Evolutionary conservation across 768 basidiomycete genomes (phyloP), one percentile per base, ranked within the genome.

Genomic region (Kwoniella dejecticola): DNA sequence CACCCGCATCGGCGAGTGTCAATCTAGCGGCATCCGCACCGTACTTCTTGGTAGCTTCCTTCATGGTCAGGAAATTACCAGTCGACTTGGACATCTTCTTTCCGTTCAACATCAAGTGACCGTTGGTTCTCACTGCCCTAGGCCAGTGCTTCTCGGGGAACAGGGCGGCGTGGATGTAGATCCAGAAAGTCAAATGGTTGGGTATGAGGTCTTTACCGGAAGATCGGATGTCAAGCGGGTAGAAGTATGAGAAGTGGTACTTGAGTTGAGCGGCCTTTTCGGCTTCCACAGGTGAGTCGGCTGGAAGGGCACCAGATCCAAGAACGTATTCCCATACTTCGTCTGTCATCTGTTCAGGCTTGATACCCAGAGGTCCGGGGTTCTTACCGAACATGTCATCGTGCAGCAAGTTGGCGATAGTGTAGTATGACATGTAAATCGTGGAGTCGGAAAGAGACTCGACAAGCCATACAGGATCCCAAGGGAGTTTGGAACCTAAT

Each of bases 81-180:
- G 89, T 93, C 78, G 89, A 90, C 84, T 98, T 99, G 40, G 87
- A 88, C 96, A 99, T 99, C 83, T 98, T 99, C 83, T 93, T 89
- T 19, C 95, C 94, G 79, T 99, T 98, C 78, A 99, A 79, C 88
- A 92, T 88, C 82, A 99, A 79, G 76, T 98, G 95, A 0, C 96
- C 96, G 74, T 99, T 99, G 46, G 90, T 88, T 24, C 96, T 89
- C 83, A 99, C 91, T 75, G 90, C 87, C 71, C 85, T 73, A 0
- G 96, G 95, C 90, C 90, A 92, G 74, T 90, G 85, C 69, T 87
- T 84, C 58, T 91, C 88, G 24, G 84, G 81, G 85, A 98, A 97
- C 42, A 98, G 79, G 4, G 96, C 94, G n/a, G 89, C 87, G 79
- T 99, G 96, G 75, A 88, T 89, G 83, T 99, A 99, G 66, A 96